phyloP scores from a whole-genome alignment of 805 yeast species.

The Candida vartiovaarae region DNA sequence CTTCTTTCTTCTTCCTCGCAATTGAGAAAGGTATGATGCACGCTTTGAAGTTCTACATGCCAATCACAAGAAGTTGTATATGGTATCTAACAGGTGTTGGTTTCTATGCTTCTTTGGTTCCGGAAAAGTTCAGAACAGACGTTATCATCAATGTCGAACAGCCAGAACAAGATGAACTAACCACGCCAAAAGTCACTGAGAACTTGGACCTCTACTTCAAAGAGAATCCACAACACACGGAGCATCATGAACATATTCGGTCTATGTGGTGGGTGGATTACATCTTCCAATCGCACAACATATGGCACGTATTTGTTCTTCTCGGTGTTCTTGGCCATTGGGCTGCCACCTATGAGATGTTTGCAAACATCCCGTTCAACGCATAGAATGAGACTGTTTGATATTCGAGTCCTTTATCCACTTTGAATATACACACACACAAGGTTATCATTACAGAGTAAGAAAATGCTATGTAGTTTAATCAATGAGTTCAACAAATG shows the following conservation, averaged over 20 bases:
- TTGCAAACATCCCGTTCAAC: slow-evolving; percentile 30
- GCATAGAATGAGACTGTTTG: neutral
- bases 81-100: slow-evolving; percentile 81
- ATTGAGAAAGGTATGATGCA: slow-evolving; percentile 47
- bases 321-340: slow-evolving; percentile 90
- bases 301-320: slow-evolving; percentile 91
- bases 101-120: slow-evolving; percentile 81
- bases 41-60: slow-evolving; percentile 52
- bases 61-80: slow-evolving; percentile 62
- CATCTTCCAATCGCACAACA: slow-evolving; percentile 69
- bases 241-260: slow-evolving; percentile 30
- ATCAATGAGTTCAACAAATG: neutral
- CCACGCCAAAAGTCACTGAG: slow-evolving; percentile 25
- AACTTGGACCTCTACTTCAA: slow-evolving; percentile 33
- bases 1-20: slow-evolving; percentile 53
- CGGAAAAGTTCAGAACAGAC: slow-evolving; percentile 82
- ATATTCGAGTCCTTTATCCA: neutral
- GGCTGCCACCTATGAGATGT: slow-evolving; percentile 68
- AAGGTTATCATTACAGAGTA: neutral
- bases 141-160: slow-evolving; percentile 42
- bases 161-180: slow-evolving; percentile 30
- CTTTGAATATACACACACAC: neutral
- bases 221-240: slow-evolving; percentile 30
- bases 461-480: neutral
- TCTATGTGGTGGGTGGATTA: slow-evolving; percentile 86